A percentile compares a stretch with the other conserved stretches of the same genome.
Evolutionary conservation across 1,284 basidiomycete genomes (phyloP).

Genomic region (Fistulinella cinereoalba): DNA sequence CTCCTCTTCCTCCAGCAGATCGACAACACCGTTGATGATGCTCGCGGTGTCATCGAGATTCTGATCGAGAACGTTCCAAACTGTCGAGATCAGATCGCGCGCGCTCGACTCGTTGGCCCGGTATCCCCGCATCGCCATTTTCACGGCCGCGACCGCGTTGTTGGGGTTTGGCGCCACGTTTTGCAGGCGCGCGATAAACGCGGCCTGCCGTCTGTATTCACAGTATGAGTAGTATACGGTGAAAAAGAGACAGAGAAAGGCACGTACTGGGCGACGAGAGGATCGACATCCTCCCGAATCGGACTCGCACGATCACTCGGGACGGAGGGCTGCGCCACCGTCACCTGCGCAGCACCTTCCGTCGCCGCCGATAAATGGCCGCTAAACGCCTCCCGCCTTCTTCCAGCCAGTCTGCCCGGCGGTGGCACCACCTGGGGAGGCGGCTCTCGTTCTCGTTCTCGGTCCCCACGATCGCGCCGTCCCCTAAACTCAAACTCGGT

Average conservation of each 20-base stretch:
- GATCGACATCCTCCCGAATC: slow-evolving; percentile 48
- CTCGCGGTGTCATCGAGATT: slow-evolving; percentile 75
- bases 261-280: slow-evolving; percentile 52
- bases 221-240: neutral
- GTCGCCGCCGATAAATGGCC: slow-evolving; percentile 49
- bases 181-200: slow-evolving; percentile 68
- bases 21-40: slow-evolving; percentile 76
- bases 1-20: slow-evolving; percentile 81
- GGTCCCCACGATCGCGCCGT: slow-evolving; percentile 40
- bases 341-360: slow-evolving; percentile 32
- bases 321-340: slow-evolving; percentile 23
- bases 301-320: slow-evolving; percentile 43
- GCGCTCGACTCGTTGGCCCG: slow-evolving; percentile 77
- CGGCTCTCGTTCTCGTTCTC: slow-evolving; percentile 48
- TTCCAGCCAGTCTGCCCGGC: slow-evolving; percentile 37
- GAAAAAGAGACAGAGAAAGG: neutral
- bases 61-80: slow-evolving; percentile 82
- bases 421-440: slow-evolving; percentile 37
- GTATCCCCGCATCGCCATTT: slow-evolving; percentile 80
- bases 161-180: slow-evolving; percentile 68
- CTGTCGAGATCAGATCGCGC: slow-evolving; percentile 81
- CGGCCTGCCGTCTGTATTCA: slow-evolving; percentile 58
- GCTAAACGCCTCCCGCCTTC: slow-evolving; percentile 63
- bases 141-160: slow-evolving; percentile 74
- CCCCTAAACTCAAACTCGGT: slow-evolving; percentile 74